Evolutionary conservation across 129 eudicot genomes (phyloP), one percentile per base, ranked within the genome.

Genomic region (Scalesia atractyloides): DNA sequence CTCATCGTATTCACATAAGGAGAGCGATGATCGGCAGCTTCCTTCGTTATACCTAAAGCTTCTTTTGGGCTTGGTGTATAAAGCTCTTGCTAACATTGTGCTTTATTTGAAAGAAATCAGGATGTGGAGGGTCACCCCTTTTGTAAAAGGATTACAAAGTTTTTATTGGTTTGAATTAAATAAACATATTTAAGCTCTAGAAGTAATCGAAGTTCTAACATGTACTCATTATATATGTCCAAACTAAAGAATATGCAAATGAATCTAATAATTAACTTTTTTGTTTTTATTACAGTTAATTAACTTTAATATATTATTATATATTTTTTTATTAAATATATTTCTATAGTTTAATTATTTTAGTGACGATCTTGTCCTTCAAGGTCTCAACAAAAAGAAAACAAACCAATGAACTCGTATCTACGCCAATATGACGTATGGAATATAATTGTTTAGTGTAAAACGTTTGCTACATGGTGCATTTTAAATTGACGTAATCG

Each of bases 1-100:
- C 17, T 87, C 86, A 36, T 87, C 91, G 50, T 86, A 83, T 51
- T 86, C 92, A 2, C 80, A 48, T 41, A 83, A 77, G 12, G 84
- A 82, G 59, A 70, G 72, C 9, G 85, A 46, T 19, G 84, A 78
- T 7, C 80, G 79, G 57, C 63, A 78, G 62, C 85, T 87, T 70
- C 54, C 59, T 76, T 87, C 85, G 5, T 72, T 43, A 52, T 70
- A 70, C 72, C 82, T 76, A 60, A 50, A 20, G 76, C 65, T 69
- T 69, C 65, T 77, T 69, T 49, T 77, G 24, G 81, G 20, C 65
- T 69, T 77, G 70, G 81, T 60, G 81, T 77, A 19, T 60, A 77
- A 61, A 61, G 81, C 81, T 77, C 81, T 77, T 49, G 69, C 39
- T 61, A 77, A 36, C 81, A 69, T 77, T 50, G 64, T 69, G 76